A percentile compares a stretch with the other conserved stretches of the same genome.
Conservation (phyloP, 805 yeast genomes). For the Lachancea nothofagi region DNA sequence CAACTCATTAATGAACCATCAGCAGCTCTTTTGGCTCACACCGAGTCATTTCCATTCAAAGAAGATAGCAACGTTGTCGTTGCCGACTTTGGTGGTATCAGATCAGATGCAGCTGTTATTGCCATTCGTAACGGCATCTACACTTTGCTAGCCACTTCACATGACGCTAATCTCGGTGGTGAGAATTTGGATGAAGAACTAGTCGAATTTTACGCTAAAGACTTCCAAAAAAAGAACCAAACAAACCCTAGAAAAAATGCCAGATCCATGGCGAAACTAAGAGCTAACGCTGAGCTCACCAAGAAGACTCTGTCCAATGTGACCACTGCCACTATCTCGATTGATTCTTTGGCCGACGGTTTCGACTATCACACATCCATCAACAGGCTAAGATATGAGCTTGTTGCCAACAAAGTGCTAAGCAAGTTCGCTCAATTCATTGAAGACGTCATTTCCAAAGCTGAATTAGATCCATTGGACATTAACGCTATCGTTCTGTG, state of each 20-base stretch:
- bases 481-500: conserved; percentile 85
- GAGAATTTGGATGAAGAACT: conserved; percentile 74
- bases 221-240: conserved; percentile 83
- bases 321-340: conserved; percentile 80
- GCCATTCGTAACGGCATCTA: conserved; percentile 91
- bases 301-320: conserved; percentile 92
- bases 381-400: conserved; percentile 90
- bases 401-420: conserved; percentile 74
- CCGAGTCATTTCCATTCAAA: conserved; percentile 41
- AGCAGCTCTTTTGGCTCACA: conserved; percentile 82
- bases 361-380: conserved; percentile 87
- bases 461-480: conserved; percentile 77
- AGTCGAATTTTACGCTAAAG: conserved; percentile 81
- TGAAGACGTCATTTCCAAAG: conserved; percentile 68
- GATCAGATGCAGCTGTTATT: conserved; percentile 92
- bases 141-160: conserved; percentile 81
- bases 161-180: conserved; percentile 83
- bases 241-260: conserved; percentile 74
- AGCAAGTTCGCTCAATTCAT: conserved; percentile 72
- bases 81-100: conserved; percentile 93
- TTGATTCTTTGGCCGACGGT: conserved; percentile 92
- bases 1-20: conserved; percentile 91
- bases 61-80: conserved; percentile 51
- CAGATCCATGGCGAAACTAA: conserved; percentile 84
- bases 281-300: conserved; percentile 73